Conservation (phyloP, 352 stramenopile species). For the Phytopythium delawarense region DNA sequence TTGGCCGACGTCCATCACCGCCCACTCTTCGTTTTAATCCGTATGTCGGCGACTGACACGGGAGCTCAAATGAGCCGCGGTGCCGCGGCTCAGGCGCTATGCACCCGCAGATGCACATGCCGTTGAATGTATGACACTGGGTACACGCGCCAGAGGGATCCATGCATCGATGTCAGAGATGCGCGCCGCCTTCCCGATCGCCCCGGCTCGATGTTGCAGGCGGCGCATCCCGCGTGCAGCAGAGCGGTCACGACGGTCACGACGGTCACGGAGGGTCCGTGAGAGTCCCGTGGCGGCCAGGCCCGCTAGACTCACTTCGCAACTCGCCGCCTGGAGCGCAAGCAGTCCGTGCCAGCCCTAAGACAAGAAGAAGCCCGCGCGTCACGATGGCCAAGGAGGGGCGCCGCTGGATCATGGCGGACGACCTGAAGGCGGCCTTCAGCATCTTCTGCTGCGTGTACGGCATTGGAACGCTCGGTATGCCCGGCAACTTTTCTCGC, state of each 20-base stretch:
- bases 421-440: constrained; percentile 55
- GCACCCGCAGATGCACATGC: too few relatives aligned
- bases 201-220: neutral
- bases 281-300: neutral
- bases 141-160: too few relatives aligned
- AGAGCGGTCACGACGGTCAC: neutral
- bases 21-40: neutral
- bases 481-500: constrained; percentile 65
- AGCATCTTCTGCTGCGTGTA: constrained; percentile 21
- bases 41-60: neutral
- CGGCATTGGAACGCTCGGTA: constrained; percentile 65
- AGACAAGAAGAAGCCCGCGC: neutral
- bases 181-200: too few relatives aligned
- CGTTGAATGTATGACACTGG: too few relatives aligned
- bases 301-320: neutral
- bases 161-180: too few relatives aligned
- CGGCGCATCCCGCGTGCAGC: neutral
- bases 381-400: neutral
- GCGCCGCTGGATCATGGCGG: constrained; percentile 25
- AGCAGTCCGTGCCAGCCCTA: neutral
- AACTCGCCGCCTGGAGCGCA: neutral
- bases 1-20: too few relatives aligned
- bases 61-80: too few relatives aligned
- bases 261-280: too few relatives aligned
- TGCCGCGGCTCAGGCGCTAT: too few relatives aligned